Base-by-base conservation (phyloP, 2,329 filamentous ascomycete genomes). In the Arthroderma sp. region DNA sequence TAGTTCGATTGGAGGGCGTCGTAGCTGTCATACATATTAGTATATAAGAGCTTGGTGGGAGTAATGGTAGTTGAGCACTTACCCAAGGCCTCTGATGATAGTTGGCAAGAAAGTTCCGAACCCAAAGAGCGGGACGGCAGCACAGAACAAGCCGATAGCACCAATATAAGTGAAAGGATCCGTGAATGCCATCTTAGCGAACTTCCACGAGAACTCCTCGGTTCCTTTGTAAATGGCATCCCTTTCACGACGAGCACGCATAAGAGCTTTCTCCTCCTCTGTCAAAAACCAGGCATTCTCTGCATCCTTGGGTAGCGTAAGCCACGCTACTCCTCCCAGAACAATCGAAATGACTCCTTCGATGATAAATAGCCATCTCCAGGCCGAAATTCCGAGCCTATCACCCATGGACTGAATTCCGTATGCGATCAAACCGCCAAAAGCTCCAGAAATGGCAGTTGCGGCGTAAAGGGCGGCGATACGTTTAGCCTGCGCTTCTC, bases 51-150 rank as follows among this genome's bases (percentile, higher is more conserved):
- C 7, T 31, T 9, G 34, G n/a, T 11, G 38, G 38, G 15, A 28
- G n/a, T 29, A 38, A 38, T 22, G 15, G 15, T 10, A 27, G 22
- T 10, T 10, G 10, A n/a, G 15, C 15, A 39, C 43, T 40, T 27
- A 44, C 43, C 38, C 57, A 56, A 49, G 31, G n/a, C 48, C 45
- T 7, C 34, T 61, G 40, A 78, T 62, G 50, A 79, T 77, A 1
- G 69, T 69, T 1, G 75, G 75, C 3, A 77, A 58, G 53, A 78
- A 78, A 6, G 72, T 77, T 49, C 66, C 70, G 57, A 77, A 76
- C 11, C 73, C 74, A 52, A 74, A 77, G 1, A 73, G 60, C 36
- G 72, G 58, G 28, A 72, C 69, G 6, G 55, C 58, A 27, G 56
- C 57, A 42, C 64, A 64, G 47, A 65, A 58, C 8, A 57, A 50